These are phyloP conservation scores for Dalechampia spathulata DNA, from an alignment of 441 rosid species.

Conservation along the genomic window DNA sequence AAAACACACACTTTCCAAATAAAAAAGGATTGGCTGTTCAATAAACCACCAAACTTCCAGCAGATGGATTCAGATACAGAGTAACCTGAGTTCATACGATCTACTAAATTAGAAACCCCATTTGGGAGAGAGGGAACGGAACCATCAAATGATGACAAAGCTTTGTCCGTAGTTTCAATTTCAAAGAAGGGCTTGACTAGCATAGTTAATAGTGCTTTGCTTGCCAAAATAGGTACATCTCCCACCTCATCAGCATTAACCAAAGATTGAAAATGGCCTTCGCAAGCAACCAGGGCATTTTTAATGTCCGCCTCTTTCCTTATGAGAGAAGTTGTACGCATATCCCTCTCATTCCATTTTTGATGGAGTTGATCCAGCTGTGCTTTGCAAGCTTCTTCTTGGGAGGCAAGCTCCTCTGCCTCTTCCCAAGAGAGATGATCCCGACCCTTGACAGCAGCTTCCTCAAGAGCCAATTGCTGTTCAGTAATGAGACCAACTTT, in stretches of 20 bases:
- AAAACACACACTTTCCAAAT: conserved; percentile 84
- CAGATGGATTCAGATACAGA: conserved; percentile 59
- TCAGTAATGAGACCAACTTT: conserved; percentile 89
- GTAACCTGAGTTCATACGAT: conserved; percentile 53
- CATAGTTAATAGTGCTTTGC: conserved; percentile 52
- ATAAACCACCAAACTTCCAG: conserved; percentile 66
- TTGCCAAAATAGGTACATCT: conserved; percentile 47
- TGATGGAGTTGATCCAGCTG: conserved; percentile 86
- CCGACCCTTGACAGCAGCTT: conserved; percentile 83
- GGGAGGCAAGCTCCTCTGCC: conserved; percentile 98
- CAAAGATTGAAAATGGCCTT: conserved; percentile 60
- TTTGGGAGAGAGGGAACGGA: conserved; percentile 37
- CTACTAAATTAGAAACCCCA: conserved; percentile 43
- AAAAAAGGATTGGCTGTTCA: conserved; percentile 65
- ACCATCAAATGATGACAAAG: conserved; percentile 40
- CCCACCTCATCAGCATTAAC: conserved; percentile 41
- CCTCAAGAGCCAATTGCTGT: conserved; percentile 85
- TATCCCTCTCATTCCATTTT: conserved; percentile 86
- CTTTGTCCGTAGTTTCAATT: conserved; percentile 60
- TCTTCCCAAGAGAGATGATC: conserved; percentile 99
- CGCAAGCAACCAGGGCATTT: conserved; percentile 52
- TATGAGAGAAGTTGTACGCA: conserved; percentile 53
- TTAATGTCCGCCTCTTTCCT: conserved; percentile 69
- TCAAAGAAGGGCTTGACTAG: conserved; percentile 68
- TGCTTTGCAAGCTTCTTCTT: conserved; percentile 94